These are phyloP conservation scores for Termitomyces sp. DNA, from an alignment of 768 basidiomycete species.

Conservation along the genomic window DNA sequence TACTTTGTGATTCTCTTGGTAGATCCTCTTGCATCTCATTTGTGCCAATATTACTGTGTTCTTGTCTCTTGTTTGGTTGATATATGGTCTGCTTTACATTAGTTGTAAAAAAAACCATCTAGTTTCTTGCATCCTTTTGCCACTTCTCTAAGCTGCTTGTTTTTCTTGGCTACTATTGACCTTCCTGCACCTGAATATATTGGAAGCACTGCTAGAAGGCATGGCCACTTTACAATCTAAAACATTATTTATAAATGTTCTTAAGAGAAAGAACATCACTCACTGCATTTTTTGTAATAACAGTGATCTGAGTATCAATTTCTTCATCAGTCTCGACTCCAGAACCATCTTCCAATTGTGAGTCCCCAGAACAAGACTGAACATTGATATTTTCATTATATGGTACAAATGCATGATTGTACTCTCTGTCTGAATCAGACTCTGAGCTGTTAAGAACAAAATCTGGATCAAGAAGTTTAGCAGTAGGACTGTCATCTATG, in stretches of 20 bases:
- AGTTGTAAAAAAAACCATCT: background rate
- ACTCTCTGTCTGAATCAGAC: background rate
- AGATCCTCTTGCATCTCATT: too few species aligned
- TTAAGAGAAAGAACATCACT: background rate
- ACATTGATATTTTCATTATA: background rate
- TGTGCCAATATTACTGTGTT: background rate
- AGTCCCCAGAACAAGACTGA: background rate
- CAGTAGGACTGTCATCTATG: too few species aligned
- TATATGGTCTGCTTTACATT: background rate
- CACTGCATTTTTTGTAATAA: background rate
- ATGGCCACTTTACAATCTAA: background rate
- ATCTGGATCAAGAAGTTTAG: too few species aligned
- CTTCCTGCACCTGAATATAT: background rate
- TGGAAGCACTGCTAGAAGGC: background rate
- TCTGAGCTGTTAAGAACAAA: too few species aligned
- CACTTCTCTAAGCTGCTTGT: background rate
- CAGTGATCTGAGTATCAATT: background rate
- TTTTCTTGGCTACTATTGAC: background rate
- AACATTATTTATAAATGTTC: background rate
- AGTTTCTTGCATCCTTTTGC: background rate
- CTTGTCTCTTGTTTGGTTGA: background rate
- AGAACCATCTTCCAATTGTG: background rate
- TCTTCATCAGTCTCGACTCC: background rate
- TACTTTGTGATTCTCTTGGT: background rate
- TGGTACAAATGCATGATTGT: background rate